phyloP scores from a whole-genome alignment of 2,329 filamentous ascomycete genomes.

The Hortaea werneckii region DNA sequence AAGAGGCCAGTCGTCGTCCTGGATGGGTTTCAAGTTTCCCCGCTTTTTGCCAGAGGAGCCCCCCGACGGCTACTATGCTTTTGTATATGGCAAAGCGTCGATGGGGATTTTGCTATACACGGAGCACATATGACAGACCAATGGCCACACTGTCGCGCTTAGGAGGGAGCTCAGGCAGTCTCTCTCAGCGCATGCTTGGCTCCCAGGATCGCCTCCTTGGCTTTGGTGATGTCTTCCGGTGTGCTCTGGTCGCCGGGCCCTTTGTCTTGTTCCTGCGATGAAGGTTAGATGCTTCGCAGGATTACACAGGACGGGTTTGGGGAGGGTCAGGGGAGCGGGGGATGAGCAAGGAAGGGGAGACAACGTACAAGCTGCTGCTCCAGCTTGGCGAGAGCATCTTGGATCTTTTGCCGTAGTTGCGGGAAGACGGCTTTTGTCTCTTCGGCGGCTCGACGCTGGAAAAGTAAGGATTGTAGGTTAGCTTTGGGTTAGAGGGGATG shows the following conservation, averaged over 20 bases:
- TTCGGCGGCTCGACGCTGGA: constrained; percentile 68
- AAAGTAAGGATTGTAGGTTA: not conserved
- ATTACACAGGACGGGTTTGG: not conserved
- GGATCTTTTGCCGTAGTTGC: constrained; percentile 60
- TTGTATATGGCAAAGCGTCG: too few relatives aligned
- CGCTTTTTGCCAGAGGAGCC: too few relatives aligned
- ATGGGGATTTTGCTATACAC: too few relatives aligned
- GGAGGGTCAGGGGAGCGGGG: constrained; percentile 4
- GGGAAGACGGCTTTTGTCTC: constrained; percentile 80
- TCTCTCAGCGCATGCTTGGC: not conserved
- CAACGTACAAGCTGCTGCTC: constrained; percentile 64
- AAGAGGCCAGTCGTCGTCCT: too few relatives aligned
- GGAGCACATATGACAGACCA: too few relatives aligned
- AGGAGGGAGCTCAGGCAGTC: not conserved
- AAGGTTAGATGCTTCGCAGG: constrained; percentile 1
- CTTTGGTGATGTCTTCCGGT: constrained; percentile 36
- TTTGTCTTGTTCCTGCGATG: constrained; percentile 31
- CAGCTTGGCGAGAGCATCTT: constrained; percentile 59
- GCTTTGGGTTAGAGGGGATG: constrained; percentile 1
- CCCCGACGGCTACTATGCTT: too few relatives aligned
- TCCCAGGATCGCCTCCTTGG: constrained; percentile 31
- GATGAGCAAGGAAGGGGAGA: not conserved
- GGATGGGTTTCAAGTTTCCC: too few relatives aligned
- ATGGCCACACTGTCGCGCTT: too few relatives aligned
- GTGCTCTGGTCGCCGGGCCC: constrained; percentile 28